phyloP scores from a whole-genome alignment of 176 grass and related monocot species.

The Aegilops sharonensis region DNA sequence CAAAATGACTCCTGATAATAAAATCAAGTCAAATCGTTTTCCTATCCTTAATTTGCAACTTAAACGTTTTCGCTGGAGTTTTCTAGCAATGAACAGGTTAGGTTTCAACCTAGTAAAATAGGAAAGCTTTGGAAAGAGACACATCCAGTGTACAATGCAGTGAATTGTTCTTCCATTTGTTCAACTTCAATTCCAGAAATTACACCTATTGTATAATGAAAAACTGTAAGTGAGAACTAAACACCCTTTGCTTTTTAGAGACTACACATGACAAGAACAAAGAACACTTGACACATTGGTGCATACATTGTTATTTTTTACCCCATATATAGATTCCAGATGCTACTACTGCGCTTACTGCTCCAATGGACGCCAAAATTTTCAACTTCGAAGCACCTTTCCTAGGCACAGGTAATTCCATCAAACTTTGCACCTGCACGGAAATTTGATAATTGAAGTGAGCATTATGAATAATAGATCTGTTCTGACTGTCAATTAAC shows the following conservation, averaged over 20 bases:
- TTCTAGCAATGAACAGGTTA: not conserved
- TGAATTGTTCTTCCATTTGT: constrained; percentile 16
- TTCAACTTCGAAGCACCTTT: constrained; percentile 62
- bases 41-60: not conserved
- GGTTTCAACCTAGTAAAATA: not conserved
- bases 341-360: constrained; percentile 45
- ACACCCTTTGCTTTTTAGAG: not conserved
- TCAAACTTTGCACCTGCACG: constrained; percentile 52
- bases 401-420: constrained; percentile 57
- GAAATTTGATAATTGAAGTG: not conserved
- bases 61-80: not conserved
- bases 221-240: constrained; percentile 4
- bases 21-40: not conserved
- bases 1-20: not conserved
- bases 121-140: not conserved
- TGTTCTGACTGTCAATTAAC: not conserved
- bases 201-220: constrained; percentile 14
- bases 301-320: constrained; percentile 54
- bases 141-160: not conserved
- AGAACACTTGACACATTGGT: not conserved
- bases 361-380: constrained; percentile 64
- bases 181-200: constrained; percentile 9
- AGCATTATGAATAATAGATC: not conserved
- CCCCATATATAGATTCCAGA: constrained; percentile 66
- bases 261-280: not conserved